A percentile compares a stretch with the other conserved stretches of the same genome.
Evolutionary conservation across 352 stramenopile genomes (phyloP).

Genomic region (Lagenidium sp.): DNA sequence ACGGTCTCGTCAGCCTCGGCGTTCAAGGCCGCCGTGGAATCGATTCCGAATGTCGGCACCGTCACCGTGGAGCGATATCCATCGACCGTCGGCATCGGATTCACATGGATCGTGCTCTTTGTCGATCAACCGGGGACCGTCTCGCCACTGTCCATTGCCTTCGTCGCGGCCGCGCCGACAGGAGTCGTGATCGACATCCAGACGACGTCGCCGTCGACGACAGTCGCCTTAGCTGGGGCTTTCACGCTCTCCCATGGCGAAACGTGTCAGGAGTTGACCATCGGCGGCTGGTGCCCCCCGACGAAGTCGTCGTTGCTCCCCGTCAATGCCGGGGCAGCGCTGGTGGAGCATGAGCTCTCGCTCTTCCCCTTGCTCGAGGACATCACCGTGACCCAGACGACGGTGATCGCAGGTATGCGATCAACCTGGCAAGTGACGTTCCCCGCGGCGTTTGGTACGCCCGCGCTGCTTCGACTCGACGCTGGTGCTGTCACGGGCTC

Average conservation of each 20-base stretch:
- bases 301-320: conserved; percentile 28
- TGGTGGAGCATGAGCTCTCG: conserved; percentile 48
- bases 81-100: conserved; percentile 26
- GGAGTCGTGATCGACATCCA: conserved; percentile 21
- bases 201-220: conserved; percentile 13
- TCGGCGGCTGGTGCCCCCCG: conserved; percentile 33
- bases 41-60: conserved; percentile 20
- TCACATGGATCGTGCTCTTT: conserved; percentile 30
- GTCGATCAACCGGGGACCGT: conserved; percentile 12
- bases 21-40: conserved; percentile 17
- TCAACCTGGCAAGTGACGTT: conserved; percentile 41
- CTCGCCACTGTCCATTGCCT: conserved; percentile 17
- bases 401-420: conserved; percentile 13
- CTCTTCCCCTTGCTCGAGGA: conserved; percentile 35
- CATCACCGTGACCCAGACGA: conserved; percentile 31
- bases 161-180: conserved; percentile 12
- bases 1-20: conserved; percentile 21
- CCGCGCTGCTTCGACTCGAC: conserved; percentile 26
- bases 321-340: conserved; percentile 29
- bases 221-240: conserved; percentile 22
- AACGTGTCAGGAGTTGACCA: conserved; percentile 36
- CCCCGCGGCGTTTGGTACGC: conserved; percentile 19
- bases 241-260: conserved; percentile 54
- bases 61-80: conserved; percentile 25
- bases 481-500: conserved; percentile 9